phyloP scores from a whole-genome alignment of 2,329 filamentous ascomycete genomes.

The Phaeoacremonium minimum region DNA sequence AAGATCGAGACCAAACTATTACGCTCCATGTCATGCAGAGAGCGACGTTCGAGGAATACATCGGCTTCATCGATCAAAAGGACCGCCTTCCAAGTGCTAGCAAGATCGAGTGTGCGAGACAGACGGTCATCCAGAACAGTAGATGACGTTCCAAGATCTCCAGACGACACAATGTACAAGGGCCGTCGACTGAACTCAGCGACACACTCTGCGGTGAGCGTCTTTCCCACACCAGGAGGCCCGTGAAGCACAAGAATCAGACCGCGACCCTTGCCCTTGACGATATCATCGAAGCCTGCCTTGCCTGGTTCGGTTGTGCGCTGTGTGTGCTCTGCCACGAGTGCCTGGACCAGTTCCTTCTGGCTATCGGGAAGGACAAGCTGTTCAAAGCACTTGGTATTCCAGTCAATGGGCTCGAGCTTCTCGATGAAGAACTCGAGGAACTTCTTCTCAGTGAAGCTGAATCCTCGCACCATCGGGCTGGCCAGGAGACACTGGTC shows the following conservation, averaged over 20 bases:
- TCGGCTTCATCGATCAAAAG: conserved; percentile 17
- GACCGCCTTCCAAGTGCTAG: conserved; percentile 14
- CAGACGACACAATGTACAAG: conserved; percentile 26
- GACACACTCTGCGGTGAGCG: conserved; percentile 27
- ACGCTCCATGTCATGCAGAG: conserved; percentile 10
- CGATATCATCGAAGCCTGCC: conserved; percentile 12
- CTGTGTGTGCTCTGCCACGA: conserved; percentile 17
- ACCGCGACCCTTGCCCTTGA: conserved; percentile 15
- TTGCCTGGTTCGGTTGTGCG: not conserved
- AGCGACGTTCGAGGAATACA: conserved; percentile 13
- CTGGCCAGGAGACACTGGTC: conserved; percentile 18
- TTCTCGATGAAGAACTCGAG: conserved; percentile 21
- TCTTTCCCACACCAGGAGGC: conserved; percentile 28
- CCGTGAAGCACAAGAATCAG: conserved; percentile 19
- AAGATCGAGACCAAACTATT: conserved; percentile 11
- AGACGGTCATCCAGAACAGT: conserved; percentile 6
- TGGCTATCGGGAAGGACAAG: conserved; percentile 21
- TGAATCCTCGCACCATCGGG: conserved; percentile 21
- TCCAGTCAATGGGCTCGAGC: conserved; percentile 18
- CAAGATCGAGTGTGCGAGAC: conserved; percentile 1
- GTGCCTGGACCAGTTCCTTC: conserved; percentile 23
- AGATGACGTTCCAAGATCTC: conserved; percentile 12
- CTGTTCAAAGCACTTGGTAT: conserved; percentile 20
- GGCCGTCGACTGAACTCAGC: conserved; percentile 25
- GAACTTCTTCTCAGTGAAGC: conserved; percentile 23